These are phyloP conservation scores for Plasmodium vivax DNA, from an alignment of 169 alveolate genomes.

Conservation along the genomic window DNA sequence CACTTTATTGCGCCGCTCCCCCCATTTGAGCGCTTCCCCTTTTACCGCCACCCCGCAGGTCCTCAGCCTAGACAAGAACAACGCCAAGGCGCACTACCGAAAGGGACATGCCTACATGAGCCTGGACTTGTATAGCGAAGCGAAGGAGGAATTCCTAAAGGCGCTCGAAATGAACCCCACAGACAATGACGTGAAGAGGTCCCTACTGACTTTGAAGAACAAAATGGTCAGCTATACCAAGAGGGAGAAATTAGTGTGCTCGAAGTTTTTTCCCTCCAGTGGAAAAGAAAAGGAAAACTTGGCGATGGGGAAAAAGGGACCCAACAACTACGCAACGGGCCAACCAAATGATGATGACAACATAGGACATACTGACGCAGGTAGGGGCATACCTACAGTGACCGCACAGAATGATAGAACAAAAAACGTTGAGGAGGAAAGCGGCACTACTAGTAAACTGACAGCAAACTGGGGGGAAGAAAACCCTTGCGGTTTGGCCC, in stretches of 20 bases:
- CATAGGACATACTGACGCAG: not conserved
- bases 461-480: not conserved
- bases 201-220: conserved; percentile 11
- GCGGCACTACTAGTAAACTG: not conserved
- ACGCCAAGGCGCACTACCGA: conserved; percentile 64
- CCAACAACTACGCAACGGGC: not conserved
- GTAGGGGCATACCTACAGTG: not conserved
- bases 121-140: conserved; percentile 48
- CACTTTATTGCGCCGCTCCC: not conserved
- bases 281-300: not conserved
- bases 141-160: conserved; percentile 40
- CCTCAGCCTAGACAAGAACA: conserved; percentile 40
- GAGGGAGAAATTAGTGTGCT: conserved; percentile 53
- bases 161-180: conserved; percentile 36
- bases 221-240: conserved; percentile 41
- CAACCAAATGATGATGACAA: not conserved
- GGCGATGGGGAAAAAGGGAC: not conserved
- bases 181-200: conserved; percentile 41
- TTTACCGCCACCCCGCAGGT: conserved; percentile 12
- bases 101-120: conserved; percentile 74
- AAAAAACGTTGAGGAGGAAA: not conserved
- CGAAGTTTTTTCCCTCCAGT: conserved; percentile 43
- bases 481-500: not conserved
- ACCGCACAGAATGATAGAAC: not conserved
- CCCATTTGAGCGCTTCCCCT: not conserved